phyloP scores from a whole-genome alignment of 2,329 filamentous ascomycete genomes.

The Trichoderma asperellum region DNA sequence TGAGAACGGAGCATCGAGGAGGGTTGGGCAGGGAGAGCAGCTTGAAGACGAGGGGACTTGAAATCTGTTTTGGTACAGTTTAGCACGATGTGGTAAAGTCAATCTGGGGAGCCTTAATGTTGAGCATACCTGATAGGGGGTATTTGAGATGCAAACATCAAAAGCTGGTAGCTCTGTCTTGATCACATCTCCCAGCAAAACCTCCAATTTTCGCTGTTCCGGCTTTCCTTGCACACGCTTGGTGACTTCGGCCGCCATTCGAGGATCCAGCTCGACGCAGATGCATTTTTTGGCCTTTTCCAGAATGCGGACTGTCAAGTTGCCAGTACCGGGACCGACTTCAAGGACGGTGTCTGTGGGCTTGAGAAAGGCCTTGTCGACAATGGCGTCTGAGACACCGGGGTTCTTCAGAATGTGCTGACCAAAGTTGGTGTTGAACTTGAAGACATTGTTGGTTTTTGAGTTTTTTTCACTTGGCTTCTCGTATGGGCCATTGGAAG shows the following conservation, averaged over 20 bases:
- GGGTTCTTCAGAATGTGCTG: slow-evolving; percentile 92
- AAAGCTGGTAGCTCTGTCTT: slow-evolving; percentile 79
- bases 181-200: slow-evolving; percentile 84
- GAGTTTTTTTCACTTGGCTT: slow-evolving; percentile 39
- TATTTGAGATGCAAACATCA: slow-evolving; percentile 77
- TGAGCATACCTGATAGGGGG: slow-evolving; percentile 61
- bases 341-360: slow-evolving; percentile 90
- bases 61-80: slow-evolving; percentile 62
- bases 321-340: slow-evolving; percentile 88
- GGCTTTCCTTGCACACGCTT: slow-evolving; percentile 92
- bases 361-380: slow-evolving; percentile 80
- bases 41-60: slow-evolving; percentile 87
- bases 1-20: slow-evolving; percentile 83
- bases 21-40: slow-evolving; percentile 80
- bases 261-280: slow-evolving; percentile 89
- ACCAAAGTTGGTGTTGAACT: slow-evolving; percentile 91
- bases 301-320: slow-evolving; percentile 85
- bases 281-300: slow-evolving; percentile 82
- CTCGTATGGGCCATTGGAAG: slow-evolving; percentile 50
- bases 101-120: neutral
- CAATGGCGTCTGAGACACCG: slow-evolving; percentile 74
- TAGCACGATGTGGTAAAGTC: no score
- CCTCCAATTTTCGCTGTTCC: slow-evolving; percentile 79
- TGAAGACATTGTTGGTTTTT: slow-evolving; percentile 84
- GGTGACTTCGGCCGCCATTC: slow-evolving; percentile 94